A percentile compares a stretch with the other conserved stretches of the same genome.
These are phyloP conservation scores for Xylaria sp. DNA, from an alignment of 2,329 filamentous ascomycete species.

Conservation along the genomic window DNA sequence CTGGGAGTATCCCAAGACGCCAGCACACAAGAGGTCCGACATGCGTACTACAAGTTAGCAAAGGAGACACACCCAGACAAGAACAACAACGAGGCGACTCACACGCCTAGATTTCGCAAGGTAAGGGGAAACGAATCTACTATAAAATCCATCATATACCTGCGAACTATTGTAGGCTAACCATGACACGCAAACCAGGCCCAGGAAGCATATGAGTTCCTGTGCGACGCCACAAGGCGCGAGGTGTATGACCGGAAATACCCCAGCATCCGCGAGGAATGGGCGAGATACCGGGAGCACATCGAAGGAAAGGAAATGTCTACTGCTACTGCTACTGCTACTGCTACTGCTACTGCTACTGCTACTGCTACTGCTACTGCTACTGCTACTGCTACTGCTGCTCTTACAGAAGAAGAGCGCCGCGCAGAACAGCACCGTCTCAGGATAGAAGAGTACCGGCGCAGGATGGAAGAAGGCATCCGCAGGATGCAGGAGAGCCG, in stretches of 20 bases:
- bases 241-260: conserved; percentile 2
- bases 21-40: neutral
- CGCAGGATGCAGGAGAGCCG: neutral
- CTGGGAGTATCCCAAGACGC: conserved; percentile 13
- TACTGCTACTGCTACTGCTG: no score
- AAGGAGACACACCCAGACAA: conserved; percentile 29
- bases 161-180: neutral
- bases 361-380: no score
- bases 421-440: neutral
- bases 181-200: neutral
- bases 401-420: neutral
- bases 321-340: no score
- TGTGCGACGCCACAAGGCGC: conserved; percentile 4
- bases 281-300: neutral
- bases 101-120: conserved; percentile 23
- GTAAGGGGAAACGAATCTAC: no score
- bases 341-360: no score
- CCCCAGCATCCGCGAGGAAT: neutral
- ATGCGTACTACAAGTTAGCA: conserved; percentile 17
- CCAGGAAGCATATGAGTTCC: conserved; percentile 12
- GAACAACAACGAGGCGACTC: neutral
- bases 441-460: conserved; percentile 1
- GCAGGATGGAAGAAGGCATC: neutral
- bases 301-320: neutral
- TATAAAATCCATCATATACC: neutral